phyloP scores from a whole-genome alignment of 2,329 filamentous ascomycete genomes.

The Fusarium luffae region DNA sequence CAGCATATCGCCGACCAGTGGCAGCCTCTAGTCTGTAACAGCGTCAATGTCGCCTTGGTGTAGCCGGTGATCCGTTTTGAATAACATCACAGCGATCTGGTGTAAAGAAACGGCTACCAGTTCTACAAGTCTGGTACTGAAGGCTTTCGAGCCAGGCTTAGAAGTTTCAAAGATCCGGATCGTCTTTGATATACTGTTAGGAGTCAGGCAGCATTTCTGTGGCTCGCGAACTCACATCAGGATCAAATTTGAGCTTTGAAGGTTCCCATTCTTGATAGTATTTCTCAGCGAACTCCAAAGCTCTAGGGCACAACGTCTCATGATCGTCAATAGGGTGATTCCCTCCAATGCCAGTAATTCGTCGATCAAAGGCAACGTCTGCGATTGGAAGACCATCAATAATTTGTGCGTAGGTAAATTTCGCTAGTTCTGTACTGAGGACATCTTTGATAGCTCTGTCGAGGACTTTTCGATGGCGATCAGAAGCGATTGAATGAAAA shows the following conservation, averaged over 20 bases:
- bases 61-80: constrained; percentile 14
- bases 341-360: constrained; percentile 19
- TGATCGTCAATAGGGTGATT: constrained; percentile 30
- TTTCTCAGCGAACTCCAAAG: not conserved
- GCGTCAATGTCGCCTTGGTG: constrained; percentile 16
- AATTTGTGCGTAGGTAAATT: constrained; percentile 32
- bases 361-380: constrained; percentile 21
- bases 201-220: not conserved
- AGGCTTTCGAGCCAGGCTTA: not conserved
- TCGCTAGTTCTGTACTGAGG: constrained; percentile 6
- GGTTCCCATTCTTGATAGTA: constrained; percentile 13
- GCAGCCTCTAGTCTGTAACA: constrained; percentile 18
- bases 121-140: constrained; percentile 8
- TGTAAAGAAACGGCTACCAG: constrained; percentile 14
- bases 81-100: constrained; percentile 11
- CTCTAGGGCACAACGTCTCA: constrained; percentile 10
- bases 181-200: not conserved
- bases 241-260: constrained; percentile 15
- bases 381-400: constrained; percentile 29
- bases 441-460: constrained; percentile 8
- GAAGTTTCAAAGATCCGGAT: not conserved
- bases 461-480: not conserved
- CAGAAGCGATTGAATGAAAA: not conserved
- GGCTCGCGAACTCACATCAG: not conserved
- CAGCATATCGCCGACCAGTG: not conserved